Percentiles rank a stretch among this genome's conserved stretches.
These are phyloP conservation scores for Vigna angularis DNA, from an alignment of 306 rosid species.

Conservation along the genomic window DNA sequence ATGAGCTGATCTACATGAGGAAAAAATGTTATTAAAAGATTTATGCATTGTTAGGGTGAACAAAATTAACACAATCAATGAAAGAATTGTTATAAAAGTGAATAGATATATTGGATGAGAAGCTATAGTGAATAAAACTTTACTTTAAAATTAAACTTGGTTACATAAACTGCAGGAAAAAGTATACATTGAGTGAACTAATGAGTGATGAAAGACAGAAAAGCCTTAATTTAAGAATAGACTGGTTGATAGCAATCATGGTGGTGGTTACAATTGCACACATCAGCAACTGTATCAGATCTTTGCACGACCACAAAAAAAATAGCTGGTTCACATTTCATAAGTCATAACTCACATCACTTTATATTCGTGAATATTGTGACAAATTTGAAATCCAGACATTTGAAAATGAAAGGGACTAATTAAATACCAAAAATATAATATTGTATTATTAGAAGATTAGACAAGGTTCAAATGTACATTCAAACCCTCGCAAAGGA, in stretches of 20 bases:
- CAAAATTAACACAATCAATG: no score
- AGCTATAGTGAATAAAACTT: no score
- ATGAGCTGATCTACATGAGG: no score
- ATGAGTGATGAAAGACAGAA: not conserved
- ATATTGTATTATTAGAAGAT: no score
- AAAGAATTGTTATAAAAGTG: no score
- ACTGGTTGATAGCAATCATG: not conserved
- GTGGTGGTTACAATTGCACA: constrained; percentile 12
- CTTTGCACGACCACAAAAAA: not conserved
- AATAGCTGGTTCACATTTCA: not conserved
- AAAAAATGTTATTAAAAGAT: no score
- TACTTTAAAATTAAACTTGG: not conserved
- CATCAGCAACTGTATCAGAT: not conserved
- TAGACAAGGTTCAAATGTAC: no score
- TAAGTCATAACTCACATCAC: not conserved
- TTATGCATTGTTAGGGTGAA: no score
- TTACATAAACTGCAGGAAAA: not conserved
- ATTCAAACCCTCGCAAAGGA: no score
- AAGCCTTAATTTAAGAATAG: not conserved
- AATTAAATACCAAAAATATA: no score
- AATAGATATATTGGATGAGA: no score
- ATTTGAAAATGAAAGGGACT: no score
- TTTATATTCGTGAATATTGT: not conserved
- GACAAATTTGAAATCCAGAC: not conserved
- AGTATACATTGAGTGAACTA: not conserved